Evolutionary conservation across 345 rosid species (phyloP), one percentile per base, ranked within the genome.

Genomic region (Euphorbia tirucalli): DNA sequence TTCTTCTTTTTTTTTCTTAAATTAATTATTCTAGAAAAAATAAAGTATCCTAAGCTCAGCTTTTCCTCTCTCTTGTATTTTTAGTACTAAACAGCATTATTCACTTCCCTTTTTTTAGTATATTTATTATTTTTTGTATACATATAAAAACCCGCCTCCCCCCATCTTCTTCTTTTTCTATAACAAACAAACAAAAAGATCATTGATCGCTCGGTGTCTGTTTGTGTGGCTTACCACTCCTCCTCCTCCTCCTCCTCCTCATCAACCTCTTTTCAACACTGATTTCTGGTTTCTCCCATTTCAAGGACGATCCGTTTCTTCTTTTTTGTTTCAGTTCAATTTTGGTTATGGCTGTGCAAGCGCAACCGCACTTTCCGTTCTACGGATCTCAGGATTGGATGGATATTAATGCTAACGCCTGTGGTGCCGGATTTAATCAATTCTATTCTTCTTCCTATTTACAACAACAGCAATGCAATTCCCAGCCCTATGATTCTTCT

Each of bases 341-440:
- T 68, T 41, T 41, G 11, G 11, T 41, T 7, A 65, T 65, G 98
- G 98, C 98, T 8, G 79, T 93, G 39, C 87, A 86, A 79, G 89
- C 97, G 39, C 87, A 86, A 79, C 88, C 97, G 15, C 90, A 84
- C 89, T 66, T 85, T 61, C 84, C 88, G 0, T 69, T 74, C 25
- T 81, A 70, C 27, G 87, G 79, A 4, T 80, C 81, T 1, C 87
- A 84, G 25, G 88, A 84, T 75, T 74, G 69, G 82, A 70, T 78
- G 59, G 85, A 78, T 59, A 41, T 1, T 11, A 41, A 41, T 41
- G 11, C 13, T 41, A 82, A 82, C 66, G 86, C 80, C 6, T 64
- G 78, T 54, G 81, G 75, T 9, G 50, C 44, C 41, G 57, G 73
- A 48, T 6, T 71, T 69, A 39, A 65, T 22, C 58, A 57, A 14